Percentiles rank a stretch among this genome's conserved stretches.
phyloP scores from a whole-genome alignment of 225 moss, liverwort and hornwort species.

The Bryum argenteum region DNA sequence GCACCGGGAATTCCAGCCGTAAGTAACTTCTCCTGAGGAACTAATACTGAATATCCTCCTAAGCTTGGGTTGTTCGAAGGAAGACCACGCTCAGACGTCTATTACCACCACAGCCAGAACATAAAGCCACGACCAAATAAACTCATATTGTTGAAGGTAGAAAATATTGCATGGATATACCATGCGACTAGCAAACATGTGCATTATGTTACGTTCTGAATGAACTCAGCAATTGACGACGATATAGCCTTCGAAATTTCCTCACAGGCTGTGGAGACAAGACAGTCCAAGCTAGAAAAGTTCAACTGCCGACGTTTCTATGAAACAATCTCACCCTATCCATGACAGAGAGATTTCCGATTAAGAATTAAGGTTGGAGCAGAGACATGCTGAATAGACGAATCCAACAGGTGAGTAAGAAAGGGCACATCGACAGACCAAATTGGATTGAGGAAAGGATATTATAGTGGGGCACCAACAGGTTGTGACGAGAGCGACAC shows the following conservation, averaged over 20 bases:
- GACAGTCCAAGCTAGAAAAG: slow-evolving; percentile 7
- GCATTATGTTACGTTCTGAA: not conserved
- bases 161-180: slow-evolving; percentile 15
- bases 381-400: slow-evolving; percentile 6
- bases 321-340: slow-evolving; percentile 4
- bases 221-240: slow-evolving; percentile 5
- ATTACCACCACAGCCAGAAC: slow-evolving; percentile 42
- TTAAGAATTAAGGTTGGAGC: slow-evolving; percentile 8
- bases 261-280: not conserved
- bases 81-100: slow-evolving; percentile 37
- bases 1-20: slow-evolving; percentile 16
- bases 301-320: slow-evolving; percentile 16
- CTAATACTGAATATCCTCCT: slow-evolving; percentile 31
- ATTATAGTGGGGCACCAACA: slow-evolving; percentile 51
- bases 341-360: slow-evolving; percentile 19
- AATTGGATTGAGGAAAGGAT: slow-evolving; percentile 32
- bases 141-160: slow-evolving; percentile 17
- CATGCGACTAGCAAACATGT: not conserved
- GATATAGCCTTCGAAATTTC: not conserved
- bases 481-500: slow-evolving; percentile 42
- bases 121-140: slow-evolving; percentile 39
- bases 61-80: slow-evolving; percentile 32
- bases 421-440: slow-evolving; percentile 39
- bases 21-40: slow-evolving; percentile 32
- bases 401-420: slow-evolving; percentile 18